Percentiles rank a stretch among this genome's conserved stretches.
Conservation (phyloP, 2,329 filamentous ascomycete species). For the Stachybotrys chartarum region DNA sequence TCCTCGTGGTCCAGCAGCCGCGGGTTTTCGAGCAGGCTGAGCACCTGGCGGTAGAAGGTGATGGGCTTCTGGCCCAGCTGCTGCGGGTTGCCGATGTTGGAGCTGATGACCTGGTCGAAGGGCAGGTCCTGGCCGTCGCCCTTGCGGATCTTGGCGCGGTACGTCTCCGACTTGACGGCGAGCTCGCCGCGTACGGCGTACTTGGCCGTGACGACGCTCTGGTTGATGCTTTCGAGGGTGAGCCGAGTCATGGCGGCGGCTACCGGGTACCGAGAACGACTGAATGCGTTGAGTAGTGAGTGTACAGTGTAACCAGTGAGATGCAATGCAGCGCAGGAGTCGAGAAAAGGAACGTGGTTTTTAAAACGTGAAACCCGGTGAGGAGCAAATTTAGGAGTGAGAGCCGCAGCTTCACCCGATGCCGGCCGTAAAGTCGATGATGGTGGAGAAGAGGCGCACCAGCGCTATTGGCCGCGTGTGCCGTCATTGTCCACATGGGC, state of each 20-base stretch:
- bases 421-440: neutral
- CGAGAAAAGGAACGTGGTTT: too few relatives aligned
- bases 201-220: constrained; percentile 72
- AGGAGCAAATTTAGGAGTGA: too few relatives aligned
- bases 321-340: too few relatives aligned
- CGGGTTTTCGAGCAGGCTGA: constrained; percentile 85
- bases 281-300: too few relatives aligned
- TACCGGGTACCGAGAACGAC: too few relatives aligned
- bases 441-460: neutral
- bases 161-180: constrained; percentile 83
- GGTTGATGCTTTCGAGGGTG: constrained; percentile 82
- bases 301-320: too few relatives aligned
- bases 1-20: constrained; percentile 71
- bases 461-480: neutral
- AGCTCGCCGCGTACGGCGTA: constrained; percentile 94
- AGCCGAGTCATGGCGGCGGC: constrained; percentile 28
- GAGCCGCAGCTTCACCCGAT: neutral
- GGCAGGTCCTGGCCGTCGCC: constrained; percentile 52
- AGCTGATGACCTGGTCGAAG: constrained; percentile 82
- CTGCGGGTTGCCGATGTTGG: constrained; percentile 97
- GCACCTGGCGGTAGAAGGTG: constrained; percentile 93
- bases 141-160: constrained; percentile 62
- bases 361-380: too few relatives aligned
- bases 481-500: neutral
- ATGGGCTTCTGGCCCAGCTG: constrained; percentile 97